These are phyloP conservation scores for Rhododendron henanense DNA, from an alignment of 148 eudicot species.

Conservation along the genomic window DNA sequence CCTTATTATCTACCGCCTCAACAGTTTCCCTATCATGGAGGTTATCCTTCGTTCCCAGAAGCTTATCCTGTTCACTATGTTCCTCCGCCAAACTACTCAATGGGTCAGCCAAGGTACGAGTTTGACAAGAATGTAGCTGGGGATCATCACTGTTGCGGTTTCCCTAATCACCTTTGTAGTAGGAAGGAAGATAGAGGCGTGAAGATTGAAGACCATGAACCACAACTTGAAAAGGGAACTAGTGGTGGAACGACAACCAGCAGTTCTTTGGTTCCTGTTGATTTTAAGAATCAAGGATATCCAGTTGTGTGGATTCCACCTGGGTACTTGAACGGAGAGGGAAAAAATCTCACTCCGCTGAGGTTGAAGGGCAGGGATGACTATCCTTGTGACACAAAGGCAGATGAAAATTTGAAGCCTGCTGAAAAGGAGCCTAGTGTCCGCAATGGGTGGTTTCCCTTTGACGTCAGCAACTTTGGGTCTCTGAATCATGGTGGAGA, in stretches of 20 bases:
- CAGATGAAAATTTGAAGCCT: slow-evolving; percentile 2
- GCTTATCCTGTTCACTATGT: slow-evolving; percentile 30
- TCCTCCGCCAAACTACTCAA: slow-evolving; percentile 45
- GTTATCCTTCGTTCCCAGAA: slow-evolving; percentile 36
- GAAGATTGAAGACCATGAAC: slow-evolving; percentile 50
- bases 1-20: slow-evolving; percentile 36
- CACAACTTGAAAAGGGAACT: slow-evolving; percentile 27
- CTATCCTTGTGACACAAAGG: slow-evolving; percentile 8
- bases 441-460: slow-evolving; percentile 39
- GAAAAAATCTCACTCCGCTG: neutral
- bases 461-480: slow-evolving; percentile 24
- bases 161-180: slow-evolving; percentile 32
- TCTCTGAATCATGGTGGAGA: slow-evolving; percentile 33
- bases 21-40: slow-evolving; percentile 25
- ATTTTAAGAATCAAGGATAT: slow-evolving; percentile 15
- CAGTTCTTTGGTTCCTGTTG: slow-evolving; percentile 36
- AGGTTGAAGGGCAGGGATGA: slow-evolving; percentile 12
- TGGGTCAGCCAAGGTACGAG: slow-evolving; percentile 46
- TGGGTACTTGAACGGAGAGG: slow-evolving; percentile 28
- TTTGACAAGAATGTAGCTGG: slow-evolving; percentile 34
- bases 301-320: slow-evolving; percentile 58
- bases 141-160: slow-evolving; percentile 57
- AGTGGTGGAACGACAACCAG: slow-evolving; percentile 5
- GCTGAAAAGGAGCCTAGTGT: slow-evolving; percentile 19
- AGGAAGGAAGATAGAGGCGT: slow-evolving; percentile 34